Evolutionary conservation across 1,284 basidiomycete genomes (phyloP).

Genomic region (Rhodotorula sp.): DNA sequence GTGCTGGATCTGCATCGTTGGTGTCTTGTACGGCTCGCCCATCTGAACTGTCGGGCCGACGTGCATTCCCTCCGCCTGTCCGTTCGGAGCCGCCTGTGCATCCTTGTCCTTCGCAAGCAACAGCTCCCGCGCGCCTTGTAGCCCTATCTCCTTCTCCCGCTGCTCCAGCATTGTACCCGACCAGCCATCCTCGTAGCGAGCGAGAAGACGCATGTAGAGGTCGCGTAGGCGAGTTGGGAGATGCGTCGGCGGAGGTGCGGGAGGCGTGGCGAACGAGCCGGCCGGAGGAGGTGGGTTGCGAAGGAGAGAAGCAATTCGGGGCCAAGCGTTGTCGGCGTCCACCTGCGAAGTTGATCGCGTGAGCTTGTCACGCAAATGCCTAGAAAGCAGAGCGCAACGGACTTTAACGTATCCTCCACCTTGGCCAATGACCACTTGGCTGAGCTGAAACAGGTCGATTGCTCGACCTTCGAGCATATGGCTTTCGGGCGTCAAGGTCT

Average conservation of each 20-base stretch:
- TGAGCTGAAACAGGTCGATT: conserved; percentile 22
- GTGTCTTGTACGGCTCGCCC: not conserved
- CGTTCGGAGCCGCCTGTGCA: not conserved
- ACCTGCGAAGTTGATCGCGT: not conserved
- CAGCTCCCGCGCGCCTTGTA: conserved; percentile 1
- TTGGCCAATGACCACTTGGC: conserved; percentile 16
- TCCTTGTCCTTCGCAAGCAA: conserved; percentile 1
- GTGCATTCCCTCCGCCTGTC: no score
- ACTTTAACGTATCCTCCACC: conserved; percentile 17
- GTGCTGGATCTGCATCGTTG: not conserved
- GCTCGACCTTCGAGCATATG: not conserved
- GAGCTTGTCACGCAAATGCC: not conserved
- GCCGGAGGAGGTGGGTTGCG: no score
- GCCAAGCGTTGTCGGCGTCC: conserved; percentile 15
- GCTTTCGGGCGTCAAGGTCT: not conserved
- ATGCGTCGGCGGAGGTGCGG: not conserved
- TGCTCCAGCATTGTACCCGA: conserved; percentile 6
- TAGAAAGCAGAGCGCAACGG: not conserved
- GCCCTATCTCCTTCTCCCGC: conserved; percentile 13
- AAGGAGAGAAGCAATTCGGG: conserved; percentile 1
- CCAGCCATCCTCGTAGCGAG: conserved; percentile 17
- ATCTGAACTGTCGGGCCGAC: not conserved
- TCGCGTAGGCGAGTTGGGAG: conserved; percentile 9
- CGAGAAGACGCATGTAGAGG: conserved; percentile 19
- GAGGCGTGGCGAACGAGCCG: not conserved